Base-by-base conservation (phyloP, 176 grass and related monocot genomes). In the Paspalum vaginatum region DNA sequence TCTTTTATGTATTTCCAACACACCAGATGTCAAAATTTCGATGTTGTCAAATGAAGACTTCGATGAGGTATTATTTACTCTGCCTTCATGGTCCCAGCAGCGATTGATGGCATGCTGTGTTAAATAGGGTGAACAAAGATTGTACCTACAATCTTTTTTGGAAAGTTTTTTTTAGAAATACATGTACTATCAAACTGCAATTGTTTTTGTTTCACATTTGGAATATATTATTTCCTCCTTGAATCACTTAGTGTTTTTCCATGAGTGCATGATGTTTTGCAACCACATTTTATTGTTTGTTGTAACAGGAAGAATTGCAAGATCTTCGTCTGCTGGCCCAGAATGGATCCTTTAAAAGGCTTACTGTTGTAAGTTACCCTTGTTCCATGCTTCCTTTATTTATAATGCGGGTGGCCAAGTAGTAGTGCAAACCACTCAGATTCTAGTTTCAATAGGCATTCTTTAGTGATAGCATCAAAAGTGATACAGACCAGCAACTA, bases 21-120 rank as follows among this genome's bases (percentile, higher is more conserved):
- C 80, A 54, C 75, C 83, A 80, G 95, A 95, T 56, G 65, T 95
- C 14, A 85, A 81, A 53, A 89, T 98, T 86, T 91, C 74, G 5
- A 73, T 80, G 72, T 65, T 98, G 61, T 90, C 90, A 16, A 90
- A 98, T 81, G 90, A 93, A 55, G 90, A 95, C 60, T 95, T 95
- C 54, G 78, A 85, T 25, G 90, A 94, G 92, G 95, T 98, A 92
- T 67, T 49, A 42, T 80, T n/a, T 72, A 45, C 80, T 78, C 38
- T 67, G 73, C 45, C 8, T 9, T 62, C 14, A 1, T 39, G 63
- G 53, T 84, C 77, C n/a, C 49, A 32, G 56, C 61, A 48, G 8
- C 16, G 68, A n/a, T 69, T 70, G 56, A 64, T 62, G 42, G 9
- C 12, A 46, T 42, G 24, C 6, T 48, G 21, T 81, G 16, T 44